phyloP scores from a whole-genome alignment of 352 stramenopile genomes.

The Nothophytophthora sp. region DNA sequence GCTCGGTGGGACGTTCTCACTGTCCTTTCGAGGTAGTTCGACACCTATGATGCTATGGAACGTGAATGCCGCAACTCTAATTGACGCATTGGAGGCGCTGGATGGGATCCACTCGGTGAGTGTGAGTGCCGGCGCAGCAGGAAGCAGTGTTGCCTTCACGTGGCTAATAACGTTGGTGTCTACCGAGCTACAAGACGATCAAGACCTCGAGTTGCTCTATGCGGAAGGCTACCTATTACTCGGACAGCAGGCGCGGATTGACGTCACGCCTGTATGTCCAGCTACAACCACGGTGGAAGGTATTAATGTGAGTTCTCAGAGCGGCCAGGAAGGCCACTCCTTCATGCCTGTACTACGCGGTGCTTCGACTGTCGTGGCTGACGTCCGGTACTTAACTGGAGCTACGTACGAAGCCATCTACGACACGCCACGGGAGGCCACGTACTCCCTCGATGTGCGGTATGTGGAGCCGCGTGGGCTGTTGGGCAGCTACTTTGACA shows the following conservation, averaged over 20 bases:
- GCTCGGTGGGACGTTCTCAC: conserved; percentile 86
- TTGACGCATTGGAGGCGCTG: conserved; percentile 66
- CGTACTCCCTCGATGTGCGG: conserved; percentile 88
- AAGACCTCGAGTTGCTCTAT: conserved; percentile 62
- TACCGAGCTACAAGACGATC: conserved; percentile 38
- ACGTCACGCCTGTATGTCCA: conserved; percentile 48
- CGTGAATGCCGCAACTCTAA: conserved; percentile 49
- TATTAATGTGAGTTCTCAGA: conserved; percentile 35
- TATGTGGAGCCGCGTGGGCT: conserved; percentile 83
- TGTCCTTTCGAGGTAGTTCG: conserved; percentile 67
- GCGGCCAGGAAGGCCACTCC: conserved; percentile 56
- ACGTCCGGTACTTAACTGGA: conserved; percentile 54
- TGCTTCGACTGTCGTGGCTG: conserved; percentile 48
- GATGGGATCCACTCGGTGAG: conserved; percentile 70
- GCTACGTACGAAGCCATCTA: conserved; percentile 92
- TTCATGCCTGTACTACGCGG: conserved; percentile 73
- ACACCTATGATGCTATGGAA: conserved; percentile 80
- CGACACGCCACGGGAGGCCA: conserved; percentile 76
- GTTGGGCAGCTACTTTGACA: conserved; percentile 94
- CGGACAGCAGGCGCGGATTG: conserved; percentile 38
- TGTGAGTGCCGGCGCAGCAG: conserved; percentile 36
- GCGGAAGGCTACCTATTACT: conserved; percentile 83
- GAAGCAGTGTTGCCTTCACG: conserved; percentile 56
- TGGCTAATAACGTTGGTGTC: conserved; percentile 90
- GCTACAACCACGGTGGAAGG: conserved; percentile 37